Evolutionary conservation across 371 early-diverging fungal species (phyloP).

Genomic region (Blyttiomyces sp.): DNA sequence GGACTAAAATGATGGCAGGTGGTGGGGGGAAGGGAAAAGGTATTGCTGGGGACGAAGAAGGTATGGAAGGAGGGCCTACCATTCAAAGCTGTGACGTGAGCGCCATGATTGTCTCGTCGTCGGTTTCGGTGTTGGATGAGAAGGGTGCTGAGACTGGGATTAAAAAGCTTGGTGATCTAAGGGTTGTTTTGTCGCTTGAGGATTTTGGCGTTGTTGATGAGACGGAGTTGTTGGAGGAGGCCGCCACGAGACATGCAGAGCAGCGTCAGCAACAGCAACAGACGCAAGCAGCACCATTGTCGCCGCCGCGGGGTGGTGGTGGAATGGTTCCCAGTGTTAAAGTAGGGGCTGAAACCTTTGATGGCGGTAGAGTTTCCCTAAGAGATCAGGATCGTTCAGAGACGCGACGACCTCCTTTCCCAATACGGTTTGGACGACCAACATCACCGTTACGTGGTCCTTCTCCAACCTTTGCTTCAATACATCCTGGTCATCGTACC

Average conservation of each 20-base stretch:
- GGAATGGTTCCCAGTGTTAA: too few relatives aligned
- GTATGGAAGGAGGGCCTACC: slow-evolving; percentile 2
- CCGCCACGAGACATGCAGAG: not conserved
- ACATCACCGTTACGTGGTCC: not conserved
- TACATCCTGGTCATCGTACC: not conserved
- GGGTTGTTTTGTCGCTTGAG: slow-evolving; percentile 39
- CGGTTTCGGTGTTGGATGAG: not conserved
- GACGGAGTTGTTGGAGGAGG: not conserved
- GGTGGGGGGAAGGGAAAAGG: too few relatives aligned
- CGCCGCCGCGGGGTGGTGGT: not conserved
- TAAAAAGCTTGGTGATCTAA: slow-evolving; percentile 24
- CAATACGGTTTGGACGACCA: not conserved
- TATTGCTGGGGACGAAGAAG: too few relatives aligned
- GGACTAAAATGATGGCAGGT: too few relatives aligned
- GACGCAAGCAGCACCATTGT: not conserved
- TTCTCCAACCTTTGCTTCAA: slow-evolving; percentile 7
- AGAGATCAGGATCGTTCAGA: too few relatives aligned
- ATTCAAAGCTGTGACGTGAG: slow-evolving; percentile 18
- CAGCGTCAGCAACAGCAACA: not conserved
- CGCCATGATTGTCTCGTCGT: slow-evolving; percentile 2
- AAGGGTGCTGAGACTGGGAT: not conserved
- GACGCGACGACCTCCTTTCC: not conserved
- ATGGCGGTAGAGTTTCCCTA: too few relatives aligned
- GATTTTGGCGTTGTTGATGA: slow-evolving; percentile 43
- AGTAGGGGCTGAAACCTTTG: too few relatives aligned